Evolutionary conservation across 768 basidiomycete genomes (phyloP), one percentile per base, ranked within the genome.

Genomic region (Tylopilus subfusipes): DNA sequence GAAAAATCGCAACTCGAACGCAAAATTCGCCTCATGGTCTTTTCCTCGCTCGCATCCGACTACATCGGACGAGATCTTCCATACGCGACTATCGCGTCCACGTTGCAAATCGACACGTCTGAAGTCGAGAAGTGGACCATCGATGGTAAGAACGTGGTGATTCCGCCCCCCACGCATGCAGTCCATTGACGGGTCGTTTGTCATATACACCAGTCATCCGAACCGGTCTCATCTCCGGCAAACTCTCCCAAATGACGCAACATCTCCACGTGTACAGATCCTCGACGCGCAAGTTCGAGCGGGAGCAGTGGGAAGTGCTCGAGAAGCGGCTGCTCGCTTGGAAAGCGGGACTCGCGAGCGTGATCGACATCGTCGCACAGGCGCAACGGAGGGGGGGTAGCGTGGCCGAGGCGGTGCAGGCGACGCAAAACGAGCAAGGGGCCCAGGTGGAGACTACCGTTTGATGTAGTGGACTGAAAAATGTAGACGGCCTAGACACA

Each of bases 111-210:
- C 9, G 78, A 83, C 24, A 56, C 69, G 21, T 73, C 79, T 24
- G 76, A 89, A 55, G 90, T 94, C 27, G 93, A 94, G 68, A 84
- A 81, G 63, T 93, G 90, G 90, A 83, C 85, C 38, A 93, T 94
- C 57, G 90, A 93, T 72, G 85, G 91, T 92, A 64, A 56, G 76
- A 59, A 11, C n/a, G 8, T 19, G 50, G 9, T 19, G 40, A 4
- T 29, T 6, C 30, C 30, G 7, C 33, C 33, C 14, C 31, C 12
- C 11, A n/a, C 29, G 18, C 34, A 11, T 7, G 5, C 22, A 25
- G 7, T 7, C 5, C 24, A 42, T 42, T 56, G 34, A 58, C 9
- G 18, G 36, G 31, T 33, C 14, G 24, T 22, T 11, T 11, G 3
- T 48, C 12, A n/a, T n/a, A n/a, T n/a, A n/a, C n/a, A 44, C 14